phyloP scores from a whole-genome alignment of 495 filamentous ascomycete species.

The Neurospora pannonica region DNA sequence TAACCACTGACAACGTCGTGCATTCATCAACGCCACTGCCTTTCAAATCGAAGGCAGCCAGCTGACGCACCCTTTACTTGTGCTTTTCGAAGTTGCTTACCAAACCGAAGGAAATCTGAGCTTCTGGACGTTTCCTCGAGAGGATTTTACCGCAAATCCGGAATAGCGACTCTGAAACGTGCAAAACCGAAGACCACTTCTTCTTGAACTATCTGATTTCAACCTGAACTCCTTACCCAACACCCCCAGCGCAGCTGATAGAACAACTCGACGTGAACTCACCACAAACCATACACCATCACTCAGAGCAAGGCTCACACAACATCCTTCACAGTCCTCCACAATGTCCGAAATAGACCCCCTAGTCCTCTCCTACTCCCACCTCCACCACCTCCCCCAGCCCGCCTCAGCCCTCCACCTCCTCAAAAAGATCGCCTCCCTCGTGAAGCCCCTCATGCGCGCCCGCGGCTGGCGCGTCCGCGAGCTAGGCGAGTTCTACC shows the following conservation, averaged over 20 bases:
- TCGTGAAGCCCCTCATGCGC: slow-evolving; percentile 94
- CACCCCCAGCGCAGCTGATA: not conserved
- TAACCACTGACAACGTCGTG: not conserved
- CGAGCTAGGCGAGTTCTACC: slow-evolving; percentile 78
- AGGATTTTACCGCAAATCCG: not conserved
- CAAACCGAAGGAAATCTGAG: not conserved
- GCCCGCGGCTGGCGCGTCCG: slow-evolving; percentile 73
- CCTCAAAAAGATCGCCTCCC: slow-evolving; percentile 72
- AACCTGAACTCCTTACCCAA: not conserved
- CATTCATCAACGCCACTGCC: not conserved
- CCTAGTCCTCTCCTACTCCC: slow-evolving; percentile 65
- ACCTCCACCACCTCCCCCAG: slow-evolving; percentile 62
- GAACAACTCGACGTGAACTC: not conserved
- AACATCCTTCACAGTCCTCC: not conserved
- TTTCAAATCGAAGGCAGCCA: not conserved
- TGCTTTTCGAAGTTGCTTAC: not conserved
- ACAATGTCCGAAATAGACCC: slow-evolving; percentile 59
- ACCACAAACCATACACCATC: not conserved
- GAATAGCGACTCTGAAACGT: not conserved
- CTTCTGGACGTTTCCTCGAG: not conserved
- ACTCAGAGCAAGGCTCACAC: not conserved
- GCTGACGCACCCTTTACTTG: not conserved
- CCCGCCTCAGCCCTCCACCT: slow-evolving; percentile 73
- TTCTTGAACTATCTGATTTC: not conserved
- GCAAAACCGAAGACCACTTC: not conserved